These are phyloP conservation scores for Salix suchowensis DNA, from an alignment of 345 rosid genomes.

Conservation along the genomic window DNA sequence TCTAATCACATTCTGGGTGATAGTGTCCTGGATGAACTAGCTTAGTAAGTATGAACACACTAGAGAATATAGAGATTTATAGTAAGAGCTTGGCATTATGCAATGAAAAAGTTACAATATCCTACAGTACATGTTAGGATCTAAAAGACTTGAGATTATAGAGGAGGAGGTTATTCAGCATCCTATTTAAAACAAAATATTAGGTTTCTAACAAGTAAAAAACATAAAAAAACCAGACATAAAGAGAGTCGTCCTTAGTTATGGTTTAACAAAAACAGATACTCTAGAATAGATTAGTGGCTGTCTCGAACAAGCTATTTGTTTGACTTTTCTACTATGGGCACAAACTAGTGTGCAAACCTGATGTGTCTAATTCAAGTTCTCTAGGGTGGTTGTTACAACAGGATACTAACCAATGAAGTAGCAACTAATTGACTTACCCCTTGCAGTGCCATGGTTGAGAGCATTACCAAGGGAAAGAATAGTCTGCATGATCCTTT, in stretches of 20 bases:
- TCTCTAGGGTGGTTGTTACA: background rate
- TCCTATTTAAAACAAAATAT: background rate
- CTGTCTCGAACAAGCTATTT: background rate
- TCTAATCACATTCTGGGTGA: background rate
- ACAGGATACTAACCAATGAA: background rate
- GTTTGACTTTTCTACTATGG: background rate
- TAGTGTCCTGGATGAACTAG: background rate
- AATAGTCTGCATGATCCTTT: slow-evolving; percentile 79
- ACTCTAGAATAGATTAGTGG: background rate
- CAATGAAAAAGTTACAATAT: background rate
- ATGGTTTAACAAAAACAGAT: background rate
- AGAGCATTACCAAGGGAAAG: slow-evolving; percentile 85
- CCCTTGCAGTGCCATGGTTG: slow-evolving; percentile 91
- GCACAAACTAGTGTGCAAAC: background rate
- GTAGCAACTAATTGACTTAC: slow-evolving; percentile 34
- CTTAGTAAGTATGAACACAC: background rate
- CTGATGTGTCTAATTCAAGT: background rate
- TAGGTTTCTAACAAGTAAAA: background rate
- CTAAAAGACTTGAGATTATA: background rate
- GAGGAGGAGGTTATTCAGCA: background rate
- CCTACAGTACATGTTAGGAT: background rate
- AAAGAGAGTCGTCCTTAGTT: background rate
- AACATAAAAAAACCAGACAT: background rate
- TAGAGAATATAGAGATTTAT: background rate
- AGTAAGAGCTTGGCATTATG: background rate